Evolutionary conservation across 257 asterid species (phyloP), one percentile per base, ranked within the genome.

Genomic region (Solanum lycopersicoides): DNA sequence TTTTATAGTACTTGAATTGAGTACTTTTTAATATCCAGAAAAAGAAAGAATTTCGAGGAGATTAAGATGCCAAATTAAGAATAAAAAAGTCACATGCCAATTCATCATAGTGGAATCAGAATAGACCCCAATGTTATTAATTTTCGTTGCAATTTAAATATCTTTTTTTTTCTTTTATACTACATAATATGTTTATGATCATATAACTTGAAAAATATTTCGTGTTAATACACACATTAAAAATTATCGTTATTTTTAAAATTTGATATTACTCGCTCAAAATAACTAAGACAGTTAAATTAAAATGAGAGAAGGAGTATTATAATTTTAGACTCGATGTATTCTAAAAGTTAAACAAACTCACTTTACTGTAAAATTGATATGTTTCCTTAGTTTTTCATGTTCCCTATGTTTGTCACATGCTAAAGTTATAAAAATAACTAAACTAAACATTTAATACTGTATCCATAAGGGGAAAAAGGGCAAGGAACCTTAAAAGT

Each of bases 51-150:
- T 28, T 77, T 44, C 41, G 14, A 42, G 65, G 83, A 77, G n/a
- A 25, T 77, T 77, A 77, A 77, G 84, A 77, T 45, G 65, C 28
- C 66, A 79, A 79, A 79, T 25, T 45, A 25, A 79, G 84, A 79
- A 28, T 44, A 45, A 8, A 15, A 18, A 15, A 18, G 8, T 3
- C 66, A 12, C 25, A 79, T 60, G 37, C 66, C 84, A 16, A 45
- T 45, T 79, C 66, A 79, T 79, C 66, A 28, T 45, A 45, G 84
- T 25, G 63, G 39, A 77, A 77, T 77, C 84, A 77, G 39, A 77
- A 77, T 77, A 44, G 0, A 42, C 56, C n/a, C 37, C 18, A 77
- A 44, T 28, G 14, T 44, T n/a, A 8, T 18, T 30, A 32, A 3
- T 30, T 32, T 32, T 18, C n/a, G 12, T 16, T 71, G 2, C n/a